Conservation (phyloP, 2,329 filamentous ascomycete genomes). For the Lachnellula cervina region DNA sequence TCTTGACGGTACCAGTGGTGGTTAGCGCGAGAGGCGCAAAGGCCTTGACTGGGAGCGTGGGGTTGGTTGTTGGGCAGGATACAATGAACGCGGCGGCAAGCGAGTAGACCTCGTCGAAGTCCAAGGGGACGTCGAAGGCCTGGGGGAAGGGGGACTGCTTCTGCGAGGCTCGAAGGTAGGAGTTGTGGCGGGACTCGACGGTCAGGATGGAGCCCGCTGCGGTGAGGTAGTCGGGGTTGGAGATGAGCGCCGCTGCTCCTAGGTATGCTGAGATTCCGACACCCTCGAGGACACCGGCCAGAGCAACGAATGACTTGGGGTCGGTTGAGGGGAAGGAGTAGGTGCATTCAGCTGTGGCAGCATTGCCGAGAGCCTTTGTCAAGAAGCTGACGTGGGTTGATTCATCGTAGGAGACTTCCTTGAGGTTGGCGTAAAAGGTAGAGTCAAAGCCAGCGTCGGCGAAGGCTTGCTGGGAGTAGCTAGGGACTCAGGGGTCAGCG, state of each 20-base stretch:
- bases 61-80: constrained; percentile 33
- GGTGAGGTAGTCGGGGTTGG: constrained; percentile 53
- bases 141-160: constrained; percentile 50
- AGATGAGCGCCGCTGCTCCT: constrained; percentile 54
- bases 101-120: constrained; percentile 56
- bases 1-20: constrained; percentile 17
- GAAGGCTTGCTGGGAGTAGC: constrained; percentile 45
- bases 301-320: constrained; percentile 45
- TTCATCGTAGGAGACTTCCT: constrained; percentile 52
- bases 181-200: constrained; percentile 59
- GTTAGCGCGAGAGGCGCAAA: constrained; percentile 45
- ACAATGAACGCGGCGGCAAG: constrained; percentile 60
- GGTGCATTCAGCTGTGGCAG: constrained; percentile 44
- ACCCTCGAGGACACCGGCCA: constrained; percentile 50
- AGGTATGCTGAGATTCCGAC: constrained; percentile 58
- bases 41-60: constrained; percentile 51
- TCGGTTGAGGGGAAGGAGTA: constrained; percentile 51
- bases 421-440: constrained; percentile 52
- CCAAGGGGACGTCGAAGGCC: constrained; percentile 55
- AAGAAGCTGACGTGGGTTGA: constrained; percentile 53
- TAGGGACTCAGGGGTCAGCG: background rate
- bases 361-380: constrained; percentile 40
- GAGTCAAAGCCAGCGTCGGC: constrained; percentile 44
- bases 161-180: constrained; percentile 52
- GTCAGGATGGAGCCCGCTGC: constrained; percentile 59